Conservation (phyloP, 2,329 filamentous ascomycete species). For the Monosporascus sp. region DNA sequence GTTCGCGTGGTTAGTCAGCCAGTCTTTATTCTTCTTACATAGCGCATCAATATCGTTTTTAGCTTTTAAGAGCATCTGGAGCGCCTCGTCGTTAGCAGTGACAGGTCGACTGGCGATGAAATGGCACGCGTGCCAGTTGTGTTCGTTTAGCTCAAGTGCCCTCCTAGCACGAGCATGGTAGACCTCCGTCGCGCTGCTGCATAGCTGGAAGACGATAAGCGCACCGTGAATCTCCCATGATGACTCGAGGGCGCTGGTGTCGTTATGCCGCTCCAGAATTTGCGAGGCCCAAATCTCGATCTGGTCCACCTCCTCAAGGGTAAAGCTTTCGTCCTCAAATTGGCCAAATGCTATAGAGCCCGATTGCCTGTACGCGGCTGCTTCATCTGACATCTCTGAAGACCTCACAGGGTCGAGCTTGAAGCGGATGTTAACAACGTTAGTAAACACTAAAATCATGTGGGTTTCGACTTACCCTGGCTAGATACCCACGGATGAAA, state of each 20-base stretch:
- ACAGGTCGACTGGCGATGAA: slow-evolving; percentile 20
- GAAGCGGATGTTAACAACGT: slow-evolving; percentile 8
- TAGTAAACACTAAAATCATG: not conserved
- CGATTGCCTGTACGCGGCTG: slow-evolving; percentile 9
- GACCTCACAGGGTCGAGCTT: slow-evolving; percentile 19
- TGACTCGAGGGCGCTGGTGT: slow-evolving; percentile 15
- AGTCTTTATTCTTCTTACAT: slow-evolving; percentile 9
- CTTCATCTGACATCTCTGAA: slow-evolving; percentile 15
- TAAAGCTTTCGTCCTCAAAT: slow-evolving; percentile 17
- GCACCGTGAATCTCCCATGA: slow-evolving; percentile 26
- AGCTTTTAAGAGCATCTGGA: slow-evolving; percentile 18
- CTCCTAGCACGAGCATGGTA: slow-evolving; percentile 19
- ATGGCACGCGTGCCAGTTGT: slow-evolving; percentile 26
- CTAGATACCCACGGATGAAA: slow-evolving; percentile 23
- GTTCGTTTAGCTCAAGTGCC: slow-evolving; percentile 21
- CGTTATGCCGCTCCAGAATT: slow-evolving; percentile 11
- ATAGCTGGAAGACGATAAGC: slow-evolving; percentile 22
- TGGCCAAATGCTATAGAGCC: slow-evolving; percentile 2
- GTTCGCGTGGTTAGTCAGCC: slow-evolving; percentile 17
- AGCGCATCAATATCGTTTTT: slow-evolving; percentile 19
- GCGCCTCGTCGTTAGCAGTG: slow-evolving; percentile 18
- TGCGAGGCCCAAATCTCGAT: slow-evolving; percentile 21
- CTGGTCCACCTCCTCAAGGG: slow-evolving; percentile 12
- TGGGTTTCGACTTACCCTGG: slow-evolving; percentile 16
- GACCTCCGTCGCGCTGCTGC: slow-evolving; percentile 13